Evolutionary conservation across 768 basidiomycete species (phyloP).

Genomic region (Pleurotus giganteus): DNA sequence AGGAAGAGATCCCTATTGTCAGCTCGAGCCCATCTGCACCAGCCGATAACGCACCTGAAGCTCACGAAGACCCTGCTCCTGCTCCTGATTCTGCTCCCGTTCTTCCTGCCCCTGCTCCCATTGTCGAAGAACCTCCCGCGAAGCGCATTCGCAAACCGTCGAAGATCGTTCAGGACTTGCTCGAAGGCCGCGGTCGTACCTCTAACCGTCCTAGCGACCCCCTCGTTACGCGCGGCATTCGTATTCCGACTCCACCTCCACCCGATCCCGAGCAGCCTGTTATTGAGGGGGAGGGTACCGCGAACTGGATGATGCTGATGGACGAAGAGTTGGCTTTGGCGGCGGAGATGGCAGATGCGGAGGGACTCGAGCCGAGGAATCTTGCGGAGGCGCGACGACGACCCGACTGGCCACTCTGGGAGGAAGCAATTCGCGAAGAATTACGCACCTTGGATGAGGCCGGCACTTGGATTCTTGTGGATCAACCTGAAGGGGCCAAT

Average conservation of each 20-base stretch:
- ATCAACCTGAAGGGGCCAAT: slow-evolving; percentile 24
- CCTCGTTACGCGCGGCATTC: neutral
- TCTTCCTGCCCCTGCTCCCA: slow-evolving; percentile 11
- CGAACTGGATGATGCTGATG: slow-evolving; percentile 1
- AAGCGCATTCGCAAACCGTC: slow-evolving; percentile 1
- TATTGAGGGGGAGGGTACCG: slow-evolving; percentile 1
- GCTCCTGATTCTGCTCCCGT: slow-evolving; percentile 8
- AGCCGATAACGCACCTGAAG: neutral
- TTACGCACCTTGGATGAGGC: slow-evolving; percentile 26
- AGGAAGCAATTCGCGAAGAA: slow-evolving; percentile 21
- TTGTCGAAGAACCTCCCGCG: neutral
- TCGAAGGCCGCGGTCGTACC: neutral
- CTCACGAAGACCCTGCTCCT: neutral
- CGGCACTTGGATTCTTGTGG: slow-evolving; percentile 28
- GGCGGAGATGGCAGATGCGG: slow-evolving; percentile 11
- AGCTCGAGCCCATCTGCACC: neutral
- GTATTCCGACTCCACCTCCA: neutral
- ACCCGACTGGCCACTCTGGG: slow-evolving; percentile 18
- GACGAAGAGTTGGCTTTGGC: slow-evolving; percentile 14
- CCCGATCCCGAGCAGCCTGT: neutral
- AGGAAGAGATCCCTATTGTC: slow-evolving; percentile 17
- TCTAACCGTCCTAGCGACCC: neutral
- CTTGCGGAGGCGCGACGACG: slow-evolving; percentile 14
- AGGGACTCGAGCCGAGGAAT: slow-evolving; percentile 16
- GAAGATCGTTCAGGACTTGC: neutral